Percentiles rank a stretch among this genome's conserved stretches.
Conservation (phyloP, 1,284 basidiomycete species). For the Cryptococcus sp. region DNA sequence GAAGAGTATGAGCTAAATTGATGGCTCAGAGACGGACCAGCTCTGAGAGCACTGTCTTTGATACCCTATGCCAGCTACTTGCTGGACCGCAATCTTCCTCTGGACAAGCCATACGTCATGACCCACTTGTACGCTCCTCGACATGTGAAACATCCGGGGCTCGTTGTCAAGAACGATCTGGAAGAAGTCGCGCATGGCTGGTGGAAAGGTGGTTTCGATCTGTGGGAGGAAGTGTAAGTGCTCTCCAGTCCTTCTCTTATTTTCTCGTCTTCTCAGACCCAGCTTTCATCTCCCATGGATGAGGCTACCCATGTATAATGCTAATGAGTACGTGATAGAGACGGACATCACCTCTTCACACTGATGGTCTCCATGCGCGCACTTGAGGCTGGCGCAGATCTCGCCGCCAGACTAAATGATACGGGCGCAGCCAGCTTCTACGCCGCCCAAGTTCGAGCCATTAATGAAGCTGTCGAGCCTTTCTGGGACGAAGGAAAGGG, state of each 20-base stretch:
- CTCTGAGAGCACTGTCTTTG: constrained; percentile 54
- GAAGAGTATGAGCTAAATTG: neutral
- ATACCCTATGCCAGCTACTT: constrained; percentile 54
- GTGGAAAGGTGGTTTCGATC: constrained; percentile 50
- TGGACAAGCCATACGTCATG: constrained; percentile 48
- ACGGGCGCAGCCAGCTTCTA: constrained; percentile 48
- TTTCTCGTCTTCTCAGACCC: no score
- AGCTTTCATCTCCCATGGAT: no score
- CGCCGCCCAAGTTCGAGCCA: constrained; percentile 28
- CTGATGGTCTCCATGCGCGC: constrained; percentile 50
- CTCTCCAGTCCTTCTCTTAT: no score
- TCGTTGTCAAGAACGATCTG: constrained; percentile 57
- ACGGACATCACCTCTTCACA: constrained; percentile 56
- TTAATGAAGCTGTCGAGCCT: constrained; percentile 33
- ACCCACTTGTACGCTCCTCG: constrained; percentile 47
- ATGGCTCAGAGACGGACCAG: constrained; percentile 54
- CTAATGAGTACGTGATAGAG: constrained; percentile 42
- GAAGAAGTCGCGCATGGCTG: constrained; percentile 55
- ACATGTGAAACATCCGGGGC: constrained; percentile 24
- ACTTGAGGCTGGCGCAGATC: constrained; percentile 48
- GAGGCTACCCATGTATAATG: neutral
- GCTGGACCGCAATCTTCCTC: constrained; percentile 43
- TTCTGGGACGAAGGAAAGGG: constrained; percentile 48
- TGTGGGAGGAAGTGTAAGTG: constrained; percentile 51
- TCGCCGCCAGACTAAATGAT: constrained; percentile 51